phyloP scores from a whole-genome alignment of 768 basidiomycete genomes.

The Boletus reticulatus region DNA sequence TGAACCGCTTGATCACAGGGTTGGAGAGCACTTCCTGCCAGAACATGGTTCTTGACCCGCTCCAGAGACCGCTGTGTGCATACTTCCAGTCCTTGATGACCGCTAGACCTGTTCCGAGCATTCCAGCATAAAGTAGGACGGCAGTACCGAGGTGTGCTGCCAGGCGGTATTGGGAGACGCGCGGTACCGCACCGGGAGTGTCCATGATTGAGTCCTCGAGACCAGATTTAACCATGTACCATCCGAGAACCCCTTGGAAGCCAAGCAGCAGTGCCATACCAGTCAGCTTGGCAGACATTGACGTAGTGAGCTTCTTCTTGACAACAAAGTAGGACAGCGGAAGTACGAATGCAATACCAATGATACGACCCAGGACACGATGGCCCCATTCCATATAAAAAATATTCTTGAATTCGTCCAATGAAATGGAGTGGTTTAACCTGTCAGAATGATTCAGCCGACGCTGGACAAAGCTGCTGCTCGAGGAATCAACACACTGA shows the following conservation, averaged over 20 bases:
- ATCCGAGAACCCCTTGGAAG: conserved; percentile 88
- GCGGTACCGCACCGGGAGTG: conserved; percentile 81
- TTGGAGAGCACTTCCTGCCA: conserved; percentile 52
- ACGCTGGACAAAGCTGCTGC: neutral
- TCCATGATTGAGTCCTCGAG: conserved; percentile 80
- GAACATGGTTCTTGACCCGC: conserved; percentile 43
- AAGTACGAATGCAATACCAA: conserved; percentile 79
- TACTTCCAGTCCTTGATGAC: conserved; percentile 80
- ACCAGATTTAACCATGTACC: conserved; percentile 99
- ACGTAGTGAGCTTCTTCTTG: conserved; percentile 63
- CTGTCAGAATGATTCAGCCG: conserved; percentile 38
- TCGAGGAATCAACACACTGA: conserved; percentile 40
- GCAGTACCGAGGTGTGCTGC: conserved; percentile 95
- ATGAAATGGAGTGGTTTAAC: conserved; percentile 82
- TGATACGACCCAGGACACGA: conserved; percentile 86
- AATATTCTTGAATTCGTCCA: conserved; percentile 93
- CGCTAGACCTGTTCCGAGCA: conserved; percentile 78
- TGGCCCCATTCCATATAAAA: conserved; percentile 99
- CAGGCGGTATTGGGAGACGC: conserved; percentile 95
- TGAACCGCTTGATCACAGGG: conserved; percentile 58
- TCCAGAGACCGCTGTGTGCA: conserved; percentile 56
- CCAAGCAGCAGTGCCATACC: conserved; percentile 83
- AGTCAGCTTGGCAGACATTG: conserved; percentile 61
- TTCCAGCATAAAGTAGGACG: conserved; percentile 88
- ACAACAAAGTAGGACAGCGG: conserved; percentile 80